Evolutionary conservation across 768 basidiomycete genomes (phyloP), one percentile per base, ranked within the genome.

Genomic region (Mycena indigotica): DNA sequence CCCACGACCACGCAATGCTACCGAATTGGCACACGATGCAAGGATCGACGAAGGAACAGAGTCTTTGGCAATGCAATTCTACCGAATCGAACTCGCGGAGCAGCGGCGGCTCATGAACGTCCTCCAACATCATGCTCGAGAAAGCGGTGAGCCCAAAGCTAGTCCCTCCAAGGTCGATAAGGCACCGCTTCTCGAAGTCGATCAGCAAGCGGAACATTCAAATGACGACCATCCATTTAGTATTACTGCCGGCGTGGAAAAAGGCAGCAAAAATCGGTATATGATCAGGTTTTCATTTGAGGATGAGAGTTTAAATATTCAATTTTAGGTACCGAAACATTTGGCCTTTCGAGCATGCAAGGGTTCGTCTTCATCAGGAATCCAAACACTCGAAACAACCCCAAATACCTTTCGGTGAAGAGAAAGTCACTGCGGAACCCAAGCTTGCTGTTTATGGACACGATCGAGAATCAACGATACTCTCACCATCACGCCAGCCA

Each of bases 301-400:
- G 16, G n/a, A 5, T 15, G 8, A 19, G 15, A 16, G 12, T 24
- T 26, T 5, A 51, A 35, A 23, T 21, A 3, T 17, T 12, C 12
- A 8, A 17, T 19, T n/a, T 1, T n/a, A 94, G 93, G 60, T 98
- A 97, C 75, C 88, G 89, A 57, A 90, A 98, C 69, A 97, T 98
- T 56, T 98, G 95, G 93, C 96, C 96, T 0, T 98, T 95, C 62
- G 95, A 96, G 68, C 93, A 95, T 67, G 89, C 95, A 21, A 87
- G 96, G 35, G 95, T 98, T 3, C 81, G 88, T 46, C 77, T 98
- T 52, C 76, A 80, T 55, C 69, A 52, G 53, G 46, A 54, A 56
- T 24, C n/a, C n/a, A n/a, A n/a, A 28, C 57, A 21, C 38, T 52
- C 50, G 35, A 10, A n/a, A 10, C 35, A n/a, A 38, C 35, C n/a